phyloP scores from a whole-genome alignment of 352 stramenopile species.

The Phytopythium helicoides region DNA sequence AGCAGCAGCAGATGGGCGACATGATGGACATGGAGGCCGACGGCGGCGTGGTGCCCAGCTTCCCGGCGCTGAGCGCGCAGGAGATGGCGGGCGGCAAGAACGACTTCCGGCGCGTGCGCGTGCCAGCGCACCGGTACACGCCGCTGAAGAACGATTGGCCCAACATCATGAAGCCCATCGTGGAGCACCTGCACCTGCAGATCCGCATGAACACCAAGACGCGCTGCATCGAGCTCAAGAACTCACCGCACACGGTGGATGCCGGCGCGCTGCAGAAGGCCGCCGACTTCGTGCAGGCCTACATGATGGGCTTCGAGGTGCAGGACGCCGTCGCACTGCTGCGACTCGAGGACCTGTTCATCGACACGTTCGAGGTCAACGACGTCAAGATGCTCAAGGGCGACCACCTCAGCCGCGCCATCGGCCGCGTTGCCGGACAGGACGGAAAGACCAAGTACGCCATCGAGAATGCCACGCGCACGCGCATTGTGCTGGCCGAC shows the following conservation, averaged over 20 bases:
- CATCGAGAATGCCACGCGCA: constrained; percentile 99
- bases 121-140: constrained; percentile 97
- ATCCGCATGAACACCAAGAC: constrained; percentile 99
- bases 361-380: constrained; percentile 98
- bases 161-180: constrained; percentile 97
- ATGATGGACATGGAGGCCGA: constrained; percentile 61
- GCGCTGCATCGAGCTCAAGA: constrained; percentile 97
- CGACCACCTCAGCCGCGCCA: constrained; percentile 98
- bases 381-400: constrained; percentile 97
- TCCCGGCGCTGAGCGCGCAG: constrained; percentile 79
- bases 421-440: constrained; percentile 98
- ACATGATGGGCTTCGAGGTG: constrained; percentile 99
- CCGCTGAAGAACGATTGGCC: constrained; percentile 99
- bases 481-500: constrained; percentile 98
- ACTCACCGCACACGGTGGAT: constrained; percentile 94
- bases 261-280: constrained; percentile 95
- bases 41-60: constrained; percentile 49
- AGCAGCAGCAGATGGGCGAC: constrained; percentile 45
- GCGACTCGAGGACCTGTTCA: constrained; percentile 98
- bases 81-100: constrained; percentile 83
- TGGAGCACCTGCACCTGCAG: constrained; percentile 98
- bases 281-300: constrained; percentile 97
- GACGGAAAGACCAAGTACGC: constrained; percentile 99
- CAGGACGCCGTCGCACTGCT: constrained; percentile 97
- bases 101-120: constrained; percentile 96